phyloP scores from a whole-genome alignment of 2,329 filamentous ascomycete species.

The Aureobasidium sp. region DNA sequence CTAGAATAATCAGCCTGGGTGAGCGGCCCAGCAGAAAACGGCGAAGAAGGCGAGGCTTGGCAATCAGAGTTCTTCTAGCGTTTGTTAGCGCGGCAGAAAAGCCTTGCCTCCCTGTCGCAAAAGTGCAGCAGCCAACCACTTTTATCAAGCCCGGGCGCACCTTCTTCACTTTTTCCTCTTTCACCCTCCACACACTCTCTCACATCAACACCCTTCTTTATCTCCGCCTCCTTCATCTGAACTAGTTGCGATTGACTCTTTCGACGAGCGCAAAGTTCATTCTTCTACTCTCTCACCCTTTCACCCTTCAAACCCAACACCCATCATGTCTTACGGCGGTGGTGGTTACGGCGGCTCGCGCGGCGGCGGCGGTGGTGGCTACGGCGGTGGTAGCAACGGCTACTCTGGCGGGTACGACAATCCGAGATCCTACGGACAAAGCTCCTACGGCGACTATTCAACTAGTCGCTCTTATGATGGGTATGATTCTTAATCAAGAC shows the following conservation, averaged over 20 bases:
- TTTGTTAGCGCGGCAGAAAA: constrained; percentile 11
- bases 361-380: constrained; percentile 25
- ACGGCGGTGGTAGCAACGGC: constrained; percentile 23
- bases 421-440: constrained; percentile 26
- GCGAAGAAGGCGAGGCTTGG: neutral
- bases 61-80: constrained; percentile 13
- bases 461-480: constrained; percentile 14
- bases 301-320: constrained; percentile 14
- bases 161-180: constrained; percentile 5
- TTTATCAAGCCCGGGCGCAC: constrained; percentile 11
- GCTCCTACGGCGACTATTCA: constrained; percentile 33
- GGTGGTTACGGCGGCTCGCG: constrained; percentile 42
- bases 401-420: constrained; percentile 33
- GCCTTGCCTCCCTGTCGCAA: constrained; percentile 14
- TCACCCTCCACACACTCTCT: constrained; percentile 7
- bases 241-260: neutral
- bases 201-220: neutral
- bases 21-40: neutral
- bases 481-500: constrained; percentile 8
- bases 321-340: constrained; percentile 61
- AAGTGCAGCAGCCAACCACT: constrained; percentile 6
- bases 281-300: constrained; percentile 13
- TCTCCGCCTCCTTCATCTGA: neutral
- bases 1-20: neutral
- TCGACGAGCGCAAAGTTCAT: neutral